These are phyloP conservation scores for Paecilomyces sp. DNA, from an alignment of 2,329 filamentous ascomycete species.

Conservation along the genomic window DNA sequence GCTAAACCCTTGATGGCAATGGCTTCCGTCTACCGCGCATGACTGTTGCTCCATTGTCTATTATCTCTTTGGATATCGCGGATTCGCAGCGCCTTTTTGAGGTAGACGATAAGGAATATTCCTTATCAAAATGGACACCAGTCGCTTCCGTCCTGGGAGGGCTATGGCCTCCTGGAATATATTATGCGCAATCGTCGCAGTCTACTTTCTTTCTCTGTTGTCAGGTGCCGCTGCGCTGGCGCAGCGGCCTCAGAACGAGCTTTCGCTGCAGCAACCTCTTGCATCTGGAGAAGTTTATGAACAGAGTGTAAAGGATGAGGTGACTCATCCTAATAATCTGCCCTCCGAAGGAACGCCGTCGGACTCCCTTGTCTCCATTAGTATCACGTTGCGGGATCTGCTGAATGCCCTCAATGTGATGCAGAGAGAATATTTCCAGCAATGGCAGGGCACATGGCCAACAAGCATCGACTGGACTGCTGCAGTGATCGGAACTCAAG, in stretches of 20 bases:
- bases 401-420: conserved; percentile 64
- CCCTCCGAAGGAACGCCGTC: not conserved
- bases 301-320: not conserved
- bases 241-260: conserved; percentile 18
- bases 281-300: not conserved
- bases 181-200: conserved; percentile 12
- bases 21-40: not conserved
- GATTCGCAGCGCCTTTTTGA: not conserved
- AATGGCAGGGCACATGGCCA: conserved; percentile 77
- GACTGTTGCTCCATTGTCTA: not conserved
- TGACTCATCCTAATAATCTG: not conserved
- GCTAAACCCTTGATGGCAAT: not conserved
- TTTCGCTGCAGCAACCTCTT: not conserved
- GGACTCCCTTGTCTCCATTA: conserved; percentile 2
- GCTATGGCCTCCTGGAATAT: conserved; percentile 5
- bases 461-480: conserved; percentile 87
- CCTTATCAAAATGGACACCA: conserved; percentile 11
- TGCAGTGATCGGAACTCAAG: conserved; percentile 72
- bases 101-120: not conserved
- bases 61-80: not conserved
- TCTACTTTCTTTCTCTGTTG: conserved; percentile 16
- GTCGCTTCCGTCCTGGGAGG: conserved; percentile 1
- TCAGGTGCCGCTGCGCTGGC: conserved; percentile 21
- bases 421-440: conserved; percentile 69
- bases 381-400: conserved; percentile 32